Conservation (phyloP, 2,329 filamentous ascomycete genomes). For the Scedosporium boydii region DNA sequence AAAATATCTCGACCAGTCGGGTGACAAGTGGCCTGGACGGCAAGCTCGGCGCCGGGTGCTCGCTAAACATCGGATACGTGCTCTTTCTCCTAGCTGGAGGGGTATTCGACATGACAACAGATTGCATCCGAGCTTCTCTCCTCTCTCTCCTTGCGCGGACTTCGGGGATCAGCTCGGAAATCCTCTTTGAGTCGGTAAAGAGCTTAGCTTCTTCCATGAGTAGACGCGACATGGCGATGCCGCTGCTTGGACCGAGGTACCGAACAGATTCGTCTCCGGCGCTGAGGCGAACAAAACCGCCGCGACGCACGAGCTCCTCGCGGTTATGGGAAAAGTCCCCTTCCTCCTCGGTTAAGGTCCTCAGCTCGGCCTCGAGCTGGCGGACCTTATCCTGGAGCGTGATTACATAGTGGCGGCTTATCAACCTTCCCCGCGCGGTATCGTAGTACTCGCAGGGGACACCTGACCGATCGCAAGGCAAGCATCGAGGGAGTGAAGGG, state of each 20-base stretch:
- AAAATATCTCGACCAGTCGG: constrained; percentile 74
- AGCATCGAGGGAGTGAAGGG: constrained; percentile 80
- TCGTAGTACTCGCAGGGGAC: constrained; percentile 94
- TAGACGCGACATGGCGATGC: constrained; percentile 86
- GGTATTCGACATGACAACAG: constrained; percentile 39
- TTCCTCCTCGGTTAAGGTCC: constrained; percentile 69
- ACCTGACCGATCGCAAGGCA: constrained; percentile 85
- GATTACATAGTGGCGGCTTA: constrained; percentile 87
- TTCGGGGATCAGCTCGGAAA: constrained; percentile 84
- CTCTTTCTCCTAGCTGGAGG: constrained; percentile 60
- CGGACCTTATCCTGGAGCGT: constrained; percentile 81
- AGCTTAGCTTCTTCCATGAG: constrained; percentile 96
- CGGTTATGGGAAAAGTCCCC: constrained; percentile 58
- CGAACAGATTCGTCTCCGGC: constrained; percentile 79
- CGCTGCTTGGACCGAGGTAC: constrained; percentile 87
- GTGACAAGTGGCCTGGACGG: constrained; percentile 68
- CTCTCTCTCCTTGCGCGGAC: constrained; percentile 44
- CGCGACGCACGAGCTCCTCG: constrained; percentile 79
- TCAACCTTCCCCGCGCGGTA: constrained; percentile 72
- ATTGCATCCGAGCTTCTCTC: constrained; percentile 42
- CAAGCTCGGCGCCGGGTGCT: constrained; percentile 65
- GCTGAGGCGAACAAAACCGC: constrained; percentile 74
- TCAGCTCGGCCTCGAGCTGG: constrained; percentile 71
- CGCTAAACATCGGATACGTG: constrained; percentile 75
- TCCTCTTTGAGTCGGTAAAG: constrained; percentile 81